A percentile compares a stretch with the other conserved stretches of the same genome.
These are phyloP conservation scores for Ganoderma resinaceum DNA, from an alignment of 1,284 basidiomycete species.

Conservation along the genomic window DNA sequence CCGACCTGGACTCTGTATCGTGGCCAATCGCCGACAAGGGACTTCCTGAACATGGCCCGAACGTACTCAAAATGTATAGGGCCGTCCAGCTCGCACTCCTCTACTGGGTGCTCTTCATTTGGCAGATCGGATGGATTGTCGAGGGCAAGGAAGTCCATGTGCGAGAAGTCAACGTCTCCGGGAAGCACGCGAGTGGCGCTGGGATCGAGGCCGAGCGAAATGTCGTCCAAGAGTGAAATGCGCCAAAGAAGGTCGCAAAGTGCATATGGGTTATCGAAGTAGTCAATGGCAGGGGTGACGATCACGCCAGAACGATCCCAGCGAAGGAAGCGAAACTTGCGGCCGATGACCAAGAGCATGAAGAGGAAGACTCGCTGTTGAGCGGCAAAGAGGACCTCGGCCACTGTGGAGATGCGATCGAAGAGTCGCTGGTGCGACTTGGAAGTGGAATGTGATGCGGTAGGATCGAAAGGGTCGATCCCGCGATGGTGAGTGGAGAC, in stretches of 20 bases:
- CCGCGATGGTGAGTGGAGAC: background rate
- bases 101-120: background rate
- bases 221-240: background rate
- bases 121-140: background rate
- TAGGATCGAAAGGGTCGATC: background rate
- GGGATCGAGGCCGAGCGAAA: conserved; percentile 16
- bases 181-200: conserved; percentile 5
- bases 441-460: background rate
- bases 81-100: background rate
- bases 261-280: conserved; percentile 7
- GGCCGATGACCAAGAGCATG: conserved; percentile 12
- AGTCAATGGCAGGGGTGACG: conserved; percentile 13
- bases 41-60: background rate
- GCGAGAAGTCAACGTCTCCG: background rate
- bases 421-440: background rate
- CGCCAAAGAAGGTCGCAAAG: conserved; percentile 16
- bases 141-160: conserved; percentile 5
- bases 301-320: conserved; percentile 17
- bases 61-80: conserved; percentile 1
- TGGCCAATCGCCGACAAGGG: conserved; percentile 1
- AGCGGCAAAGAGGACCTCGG: background rate
- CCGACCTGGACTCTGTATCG: conserved; percentile 10
- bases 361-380: conserved; percentile 16
- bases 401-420: background rate
- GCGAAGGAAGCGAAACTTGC: conserved; percentile 9